Evolutionary conservation across 441 rosid species (phyloP).

Genomic region (Euphorbia schlechtendalii): DNA sequence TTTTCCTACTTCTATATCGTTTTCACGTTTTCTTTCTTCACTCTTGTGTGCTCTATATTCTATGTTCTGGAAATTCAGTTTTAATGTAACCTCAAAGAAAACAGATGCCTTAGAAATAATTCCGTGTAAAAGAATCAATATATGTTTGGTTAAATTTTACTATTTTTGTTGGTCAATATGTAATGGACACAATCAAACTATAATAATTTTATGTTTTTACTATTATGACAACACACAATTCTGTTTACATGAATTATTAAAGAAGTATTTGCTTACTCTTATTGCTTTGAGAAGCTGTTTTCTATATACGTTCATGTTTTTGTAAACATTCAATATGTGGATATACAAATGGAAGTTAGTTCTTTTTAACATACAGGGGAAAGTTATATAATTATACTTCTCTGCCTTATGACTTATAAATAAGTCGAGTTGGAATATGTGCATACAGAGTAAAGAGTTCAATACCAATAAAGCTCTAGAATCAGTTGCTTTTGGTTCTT

Average conservation of each 20-base stretch:
- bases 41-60: no score
- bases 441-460: background rate
- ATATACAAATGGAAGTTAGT: background rate
- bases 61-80: no score
- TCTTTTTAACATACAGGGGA: background rate
- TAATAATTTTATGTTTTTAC: no score
- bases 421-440: background rate
- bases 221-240: background rate
- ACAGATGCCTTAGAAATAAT: no score
- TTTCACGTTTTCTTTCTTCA: no score
- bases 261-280: background rate
- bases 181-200: no score
- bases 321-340: background rate
- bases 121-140: no score
- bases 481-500: background rate
- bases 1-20: no score
- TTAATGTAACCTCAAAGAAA: no score
- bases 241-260: background rate
- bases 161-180: no score
- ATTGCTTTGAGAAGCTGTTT: background rate
- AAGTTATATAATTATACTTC: background rate
- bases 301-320: background rate
- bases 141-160: background rate
- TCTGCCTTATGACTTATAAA: background rate
- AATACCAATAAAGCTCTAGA: background rate